Percentiles rank a stretch among this genome's conserved stretches.
Conservation (phyloP, 2,329 filamentous ascomycete species). For the Elsinoe batatas region DNA sequence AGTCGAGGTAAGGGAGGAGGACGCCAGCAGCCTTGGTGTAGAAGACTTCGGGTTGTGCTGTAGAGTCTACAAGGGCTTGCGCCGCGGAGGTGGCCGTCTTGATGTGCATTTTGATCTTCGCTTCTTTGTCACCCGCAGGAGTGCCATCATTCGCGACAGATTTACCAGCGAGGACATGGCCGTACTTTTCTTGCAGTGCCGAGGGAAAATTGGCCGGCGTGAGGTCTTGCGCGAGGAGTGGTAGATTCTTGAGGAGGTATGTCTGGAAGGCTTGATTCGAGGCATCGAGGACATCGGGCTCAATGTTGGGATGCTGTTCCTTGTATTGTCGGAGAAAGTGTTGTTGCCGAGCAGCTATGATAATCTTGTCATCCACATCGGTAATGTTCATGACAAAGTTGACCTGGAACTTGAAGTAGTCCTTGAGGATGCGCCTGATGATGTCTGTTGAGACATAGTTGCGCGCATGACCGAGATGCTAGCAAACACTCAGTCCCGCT, state of each 20-base stretch:
- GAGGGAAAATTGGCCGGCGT: conserved; percentile 35
- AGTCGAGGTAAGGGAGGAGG: conserved; percentile 72
- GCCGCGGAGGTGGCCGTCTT: conserved; percentile 49
- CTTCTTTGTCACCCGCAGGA: conserved; percentile 62
- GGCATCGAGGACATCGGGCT: conserved; percentile 39
- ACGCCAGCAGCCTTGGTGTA: conserved; percentile 55
- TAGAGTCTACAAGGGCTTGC: conserved; percentile 34
- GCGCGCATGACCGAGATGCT: conserved; percentile 69
- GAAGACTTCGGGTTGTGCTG: conserved; percentile 34
- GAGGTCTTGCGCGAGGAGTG: conserved; percentile 37
- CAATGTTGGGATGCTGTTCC: conserved; percentile 33
- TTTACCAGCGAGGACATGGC: conserved; percentile 45
- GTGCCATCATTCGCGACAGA: conserved; percentile 43
- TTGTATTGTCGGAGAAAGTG: conserved; percentile 65
- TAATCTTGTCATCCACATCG: conserved; percentile 59
- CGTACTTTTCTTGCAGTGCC: conserved; percentile 43
- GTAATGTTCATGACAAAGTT: conserved; percentile 92
- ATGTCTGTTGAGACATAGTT: conserved; percentile 92
- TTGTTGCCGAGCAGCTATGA: conserved; percentile 61
- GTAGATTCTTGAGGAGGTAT: conserved; percentile 60
- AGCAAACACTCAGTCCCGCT: conserved; percentile 3
- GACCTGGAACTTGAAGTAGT: conserved; percentile 76
- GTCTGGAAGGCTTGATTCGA: conserved; percentile 43
- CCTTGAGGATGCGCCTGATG: conserved; percentile 67
- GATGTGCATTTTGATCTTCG: conserved; percentile 85